phyloP scores from a whole-genome alignment of 75 land plant species.

The Cunninghamia lanceolata region DNA sequence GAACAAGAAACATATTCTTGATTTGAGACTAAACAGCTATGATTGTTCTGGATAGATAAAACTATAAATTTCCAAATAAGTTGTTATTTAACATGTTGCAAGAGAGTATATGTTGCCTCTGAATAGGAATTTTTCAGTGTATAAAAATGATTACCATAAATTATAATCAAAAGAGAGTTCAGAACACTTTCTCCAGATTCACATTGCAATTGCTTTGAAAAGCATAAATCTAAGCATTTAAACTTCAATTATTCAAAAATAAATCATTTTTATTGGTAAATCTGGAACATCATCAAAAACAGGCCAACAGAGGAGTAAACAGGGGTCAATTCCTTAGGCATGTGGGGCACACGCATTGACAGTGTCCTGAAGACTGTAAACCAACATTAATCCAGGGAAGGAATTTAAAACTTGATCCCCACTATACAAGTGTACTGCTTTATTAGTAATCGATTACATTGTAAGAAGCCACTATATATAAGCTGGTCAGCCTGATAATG shows the following conservation, averaged over 20 bases:
- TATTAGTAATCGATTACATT: too few species aligned
- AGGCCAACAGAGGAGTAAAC: too few species aligned
- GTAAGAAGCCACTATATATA: too few species aligned
- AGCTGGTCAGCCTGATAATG: too few species aligned
- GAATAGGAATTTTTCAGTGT: too few species aligned
- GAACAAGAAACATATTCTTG: not conserved
- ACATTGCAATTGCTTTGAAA: not conserved
- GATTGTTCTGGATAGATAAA: not conserved
- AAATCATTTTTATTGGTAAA: not conserved
- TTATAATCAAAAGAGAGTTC: not conserved
- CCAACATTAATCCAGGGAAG: not conserved
- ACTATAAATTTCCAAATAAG: too few species aligned
- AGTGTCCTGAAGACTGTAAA: not conserved
- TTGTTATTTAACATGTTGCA: too few species aligned
- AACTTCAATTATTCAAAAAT: not conserved
- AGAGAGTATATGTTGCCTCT: too few species aligned
- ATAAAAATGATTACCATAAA: not conserved
- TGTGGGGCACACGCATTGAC: not conserved
- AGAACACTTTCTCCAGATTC: not conserved
- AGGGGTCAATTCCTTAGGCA: not conserved
- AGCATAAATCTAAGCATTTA: not conserved
- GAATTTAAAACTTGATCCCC: not conserved
- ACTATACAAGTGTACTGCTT: not conserved
- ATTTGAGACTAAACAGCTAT: not conserved
- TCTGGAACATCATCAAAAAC: not conserved